phyloP scores from a whole-genome alignment of 1,139 yeast species.

The Nakaseomyces nivariensis region DNA sequence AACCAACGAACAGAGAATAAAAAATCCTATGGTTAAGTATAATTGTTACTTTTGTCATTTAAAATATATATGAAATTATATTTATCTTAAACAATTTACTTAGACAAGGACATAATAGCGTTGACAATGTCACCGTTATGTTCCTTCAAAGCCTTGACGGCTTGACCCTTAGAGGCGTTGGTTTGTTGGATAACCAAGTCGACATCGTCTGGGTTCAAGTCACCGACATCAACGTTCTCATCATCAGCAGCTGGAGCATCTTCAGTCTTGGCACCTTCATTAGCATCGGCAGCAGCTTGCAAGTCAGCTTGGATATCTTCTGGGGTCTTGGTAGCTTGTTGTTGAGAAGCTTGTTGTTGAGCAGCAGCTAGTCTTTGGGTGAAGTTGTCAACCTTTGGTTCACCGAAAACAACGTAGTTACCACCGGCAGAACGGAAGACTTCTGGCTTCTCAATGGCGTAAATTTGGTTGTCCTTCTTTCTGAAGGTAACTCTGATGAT shows the following conservation, averaged over 20 bases:
- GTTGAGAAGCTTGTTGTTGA: constrained; percentile 45
- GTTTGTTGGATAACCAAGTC: constrained; percentile 84
- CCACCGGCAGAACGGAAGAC: constrained; percentile 93
- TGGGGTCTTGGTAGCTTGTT: constrained; percentile 31
- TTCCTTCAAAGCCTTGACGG: constrained; percentile 78
- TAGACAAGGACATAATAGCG: constrained; percentile 82
- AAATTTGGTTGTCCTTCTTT: constrained; percentile 86
- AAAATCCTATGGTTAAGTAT: too few relatives aligned
- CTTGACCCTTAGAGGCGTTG: constrained; percentile 78
- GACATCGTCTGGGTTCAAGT: constrained; percentile 69
- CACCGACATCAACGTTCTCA: constrained; percentile 69
- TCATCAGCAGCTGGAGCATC: constrained; percentile 31
- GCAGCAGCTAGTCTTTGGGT: constrained; percentile 76
- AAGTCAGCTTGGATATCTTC: constrained; percentile 72
- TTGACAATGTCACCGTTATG: constrained; percentile 93
- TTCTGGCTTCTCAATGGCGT: constrained; percentile 90
- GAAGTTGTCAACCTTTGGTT: constrained; percentile 90
- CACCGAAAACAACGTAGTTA: constrained; percentile 94
- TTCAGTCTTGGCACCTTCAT: constrained; percentile 26
- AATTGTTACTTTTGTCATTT: too few relatives aligned
- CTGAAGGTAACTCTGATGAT: constrained; percentile 93
- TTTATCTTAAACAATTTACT: constrained; percentile 16
- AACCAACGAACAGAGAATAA: neutral
- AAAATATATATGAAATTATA: constrained; percentile 2
- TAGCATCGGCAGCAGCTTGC: constrained; percentile 60